Percentiles rank a stretch among this genome's conserved stretches.
phyloP scores from a whole-genome alignment of 1,284 basidiomycete genomes.

The Fistulinella cinereoalba region DNA sequence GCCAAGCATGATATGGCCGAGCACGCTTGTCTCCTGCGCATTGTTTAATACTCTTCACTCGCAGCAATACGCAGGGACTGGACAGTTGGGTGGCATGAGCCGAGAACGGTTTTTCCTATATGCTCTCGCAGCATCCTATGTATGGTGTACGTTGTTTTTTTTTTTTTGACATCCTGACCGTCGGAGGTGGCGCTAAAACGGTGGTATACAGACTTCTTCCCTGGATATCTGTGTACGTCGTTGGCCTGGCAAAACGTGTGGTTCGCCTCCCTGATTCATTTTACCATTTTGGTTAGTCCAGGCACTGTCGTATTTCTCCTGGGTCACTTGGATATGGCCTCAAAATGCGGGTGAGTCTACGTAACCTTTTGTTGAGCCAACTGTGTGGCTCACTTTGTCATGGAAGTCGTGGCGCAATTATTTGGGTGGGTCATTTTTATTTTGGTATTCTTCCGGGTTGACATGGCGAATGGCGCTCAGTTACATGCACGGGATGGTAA shows the following conservation, averaged over 20 bases:
- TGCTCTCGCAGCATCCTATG: slow-evolving; percentile 39
- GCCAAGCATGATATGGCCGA: slow-evolving; percentile 50
- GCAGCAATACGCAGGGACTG: slow-evolving; percentile 47
- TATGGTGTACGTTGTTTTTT: slow-evolving; percentile 43
- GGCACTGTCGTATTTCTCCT: slow-evolving; percentile 52
- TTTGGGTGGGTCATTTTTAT: slow-evolving; percentile 36
- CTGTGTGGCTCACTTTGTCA: background rate
- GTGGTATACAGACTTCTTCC: slow-evolving; percentile 41
- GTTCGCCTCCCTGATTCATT: background rate
- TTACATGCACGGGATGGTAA: slow-evolving; percentile 38
- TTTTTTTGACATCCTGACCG: background rate
- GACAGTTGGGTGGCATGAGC: slow-evolving; percentile 41
- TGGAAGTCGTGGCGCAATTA: slow-evolving; percentile 34
- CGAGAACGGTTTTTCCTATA: slow-evolving; percentile 53
- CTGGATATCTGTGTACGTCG: slow-evolving; percentile 44
- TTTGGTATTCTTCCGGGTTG: background rate
- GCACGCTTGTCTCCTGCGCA: slow-evolving; percentile 49
- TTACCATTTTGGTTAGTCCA: slow-evolving; percentile 26
- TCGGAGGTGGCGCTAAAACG: slow-evolving; percentile 5
- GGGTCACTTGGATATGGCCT: slow-evolving; percentile 59
- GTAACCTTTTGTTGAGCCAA: background rate
- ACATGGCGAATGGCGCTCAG: slow-evolving; percentile 15
- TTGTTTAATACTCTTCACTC: slow-evolving; percentile 58
- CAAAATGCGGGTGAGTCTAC: slow-evolving; percentile 34
- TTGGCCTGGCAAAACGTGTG: background rate